phyloP scores from a whole-genome alignment of 495 filamentous ascomycete species.

The Aspergillus carlsbadensis region DNA sequence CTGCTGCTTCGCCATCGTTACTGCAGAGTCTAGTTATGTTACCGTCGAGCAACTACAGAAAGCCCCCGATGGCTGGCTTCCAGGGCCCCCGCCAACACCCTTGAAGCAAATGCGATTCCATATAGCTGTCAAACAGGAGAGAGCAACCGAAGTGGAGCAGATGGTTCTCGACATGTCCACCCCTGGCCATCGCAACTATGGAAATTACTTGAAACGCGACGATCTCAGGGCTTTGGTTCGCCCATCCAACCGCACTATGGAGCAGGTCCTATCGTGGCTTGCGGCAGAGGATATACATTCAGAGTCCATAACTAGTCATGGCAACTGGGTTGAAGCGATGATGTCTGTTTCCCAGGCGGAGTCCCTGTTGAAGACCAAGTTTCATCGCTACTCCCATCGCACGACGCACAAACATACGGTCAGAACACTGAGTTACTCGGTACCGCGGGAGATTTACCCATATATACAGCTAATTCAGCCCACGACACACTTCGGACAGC shows the following conservation, averaged over 20 bases:
- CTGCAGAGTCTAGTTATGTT: slow-evolving; percentile 23
- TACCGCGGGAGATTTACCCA: slow-evolving; percentile 48
- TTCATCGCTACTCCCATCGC: slow-evolving; percentile 48
- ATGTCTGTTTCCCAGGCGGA: slow-evolving; percentile 52
- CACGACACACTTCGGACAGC: slow-evolving; percentile 52
- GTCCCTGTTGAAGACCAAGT: slow-evolving; percentile 52
- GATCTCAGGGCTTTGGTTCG: slow-evolving; percentile 50
- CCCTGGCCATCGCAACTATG: slow-evolving; percentile 60
- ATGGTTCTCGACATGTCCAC: slow-evolving; percentile 61
- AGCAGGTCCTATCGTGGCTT: slow-evolving; percentile 51
- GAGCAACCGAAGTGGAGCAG: slow-evolving; percentile 55
- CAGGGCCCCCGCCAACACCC: slow-evolving; percentile 31
- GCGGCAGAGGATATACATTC: slow-evolving; percentile 41
- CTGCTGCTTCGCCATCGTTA: background rate
- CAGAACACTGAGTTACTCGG: slow-evolving; percentile 58
- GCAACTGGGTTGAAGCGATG: slow-evolving; percentile 58
- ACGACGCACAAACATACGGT: slow-evolving; percentile 36
- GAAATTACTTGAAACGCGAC: slow-evolving; percentile 61
- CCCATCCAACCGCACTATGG: slow-evolving; percentile 42
- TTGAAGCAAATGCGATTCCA: slow-evolving; percentile 47
- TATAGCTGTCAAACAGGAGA: slow-evolving; percentile 54
- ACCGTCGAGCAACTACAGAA: slow-evolving; percentile 44
- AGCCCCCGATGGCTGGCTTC: slow-evolving; percentile 49
- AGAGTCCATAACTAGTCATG: slow-evolving; percentile 41
- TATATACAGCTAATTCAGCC: slow-evolving; percentile 55